Base-by-base conservation (phyloP, 306 rosid species). In the Datisca glomerata region DNA sequence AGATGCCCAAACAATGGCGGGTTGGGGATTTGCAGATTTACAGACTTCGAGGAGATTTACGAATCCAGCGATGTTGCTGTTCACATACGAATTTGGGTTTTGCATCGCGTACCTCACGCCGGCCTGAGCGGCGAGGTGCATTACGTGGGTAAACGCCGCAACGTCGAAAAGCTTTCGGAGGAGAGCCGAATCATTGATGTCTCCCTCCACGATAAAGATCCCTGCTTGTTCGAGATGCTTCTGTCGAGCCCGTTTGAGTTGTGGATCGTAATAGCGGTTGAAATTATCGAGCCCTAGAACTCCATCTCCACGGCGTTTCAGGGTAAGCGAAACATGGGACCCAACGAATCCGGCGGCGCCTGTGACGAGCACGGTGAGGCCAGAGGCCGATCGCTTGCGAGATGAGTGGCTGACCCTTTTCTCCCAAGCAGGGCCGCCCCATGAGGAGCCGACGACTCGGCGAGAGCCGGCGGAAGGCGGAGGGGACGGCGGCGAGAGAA, bases 301-400 rank as follows among this genome's bases (percentile, higher is more conserved):
- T 15, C 93, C 91, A 18, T 85, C 96, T 8, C 93, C 96, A 15
- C 86, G 93, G 18, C 76, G 82, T 64, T 70, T 80, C 8, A 85
- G 57, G 0, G 89, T 78, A 10, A 85, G 47, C 2, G 96, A 69
- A 21, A 80, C 89, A 49, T 85, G 96, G 1, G 81, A 54, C 7
- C 93, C 93, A 49, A 85, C 96, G 45, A 85, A 85, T 1, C 89
- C 93, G 6, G 80, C 74, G 4, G 93, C 91, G 16, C 96, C 93
- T 9, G 89, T 85, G 33, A 85, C 85, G 2, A 85, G 80, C 3
- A 85, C 82, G 8, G 78, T 60, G 29, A 62, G 49, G 10, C 66
- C 69, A 7, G 79, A 61, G 18, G 38, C 3, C 5, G 84, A 59
- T 13, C 14, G 36, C 14, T 48, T 41, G 7, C 71, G 67, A 0